These are phyloP conservation scores for Excoecaria agallocha DNA, from an alignment of 345 rosid species.

Conservation along the genomic window DNA sequence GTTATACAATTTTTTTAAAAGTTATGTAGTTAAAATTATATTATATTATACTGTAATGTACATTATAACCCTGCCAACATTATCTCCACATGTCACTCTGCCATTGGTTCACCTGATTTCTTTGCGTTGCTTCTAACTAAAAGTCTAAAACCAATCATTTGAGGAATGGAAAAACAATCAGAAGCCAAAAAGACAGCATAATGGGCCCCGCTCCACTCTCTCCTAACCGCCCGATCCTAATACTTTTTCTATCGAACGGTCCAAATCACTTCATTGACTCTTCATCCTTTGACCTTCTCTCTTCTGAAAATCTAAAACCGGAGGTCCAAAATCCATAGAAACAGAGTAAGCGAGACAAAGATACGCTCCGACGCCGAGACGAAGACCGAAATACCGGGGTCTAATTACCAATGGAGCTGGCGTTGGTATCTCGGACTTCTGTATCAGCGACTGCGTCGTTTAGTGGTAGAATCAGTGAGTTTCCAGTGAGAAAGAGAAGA, in stretches of 20 bases:
- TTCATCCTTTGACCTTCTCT: neutral
- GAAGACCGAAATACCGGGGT: constrained; percentile 16
- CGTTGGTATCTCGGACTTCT: constrained; percentile 35
- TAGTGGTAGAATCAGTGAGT: constrained; percentile 25
- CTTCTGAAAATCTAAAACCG: neutral
- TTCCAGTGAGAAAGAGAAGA: constrained; percentile 32
- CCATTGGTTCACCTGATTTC: constrained; percentile 30
- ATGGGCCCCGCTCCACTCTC: neutral
- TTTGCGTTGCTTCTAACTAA: neutral
- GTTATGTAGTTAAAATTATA: too few relatives aligned
- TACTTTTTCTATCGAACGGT: neutral
- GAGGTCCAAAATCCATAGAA: neutral
- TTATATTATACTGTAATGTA: too few relatives aligned
- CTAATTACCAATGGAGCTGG: constrained; percentile 40
- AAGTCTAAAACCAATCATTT: constrained; percentile 14
- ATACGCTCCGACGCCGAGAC: constrained; percentile 3
- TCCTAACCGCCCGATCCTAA: neutral
- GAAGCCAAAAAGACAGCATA: neutral
- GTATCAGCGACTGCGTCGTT: constrained; percentile 28
- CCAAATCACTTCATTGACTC: neutral
- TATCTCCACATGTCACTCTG: constrained; percentile 34
- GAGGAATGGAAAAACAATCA: neutral
- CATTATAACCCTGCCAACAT: constrained; percentile 30
- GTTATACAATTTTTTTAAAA: too few relatives aligned
- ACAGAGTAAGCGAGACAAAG: neutral